Base-by-base conservation (phyloP, 164 flowering plant genomes). In the Tinospora cordifolia region DNA sequence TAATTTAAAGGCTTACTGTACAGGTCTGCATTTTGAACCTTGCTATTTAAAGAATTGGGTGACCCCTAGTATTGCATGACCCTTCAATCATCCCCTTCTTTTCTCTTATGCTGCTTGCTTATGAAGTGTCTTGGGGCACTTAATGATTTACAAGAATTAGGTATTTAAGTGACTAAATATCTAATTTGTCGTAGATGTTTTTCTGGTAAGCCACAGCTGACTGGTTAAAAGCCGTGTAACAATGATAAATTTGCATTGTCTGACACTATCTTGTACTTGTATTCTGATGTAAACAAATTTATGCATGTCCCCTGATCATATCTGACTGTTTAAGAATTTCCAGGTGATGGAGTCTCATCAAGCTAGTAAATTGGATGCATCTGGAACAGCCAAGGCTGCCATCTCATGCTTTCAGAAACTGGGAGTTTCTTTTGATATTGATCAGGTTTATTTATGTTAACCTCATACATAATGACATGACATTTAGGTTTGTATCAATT, bases 291-390 rank as follows among this genome's bases (percentile, higher is more conserved):
- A 10, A 5, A 10, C 24, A 19, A 54, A 54, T 54, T n/a, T n/a
- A n/a, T n/a, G n/a, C n/a, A n/a, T n/a, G n/a, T n/a, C n/a, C n/a
- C n/a, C n/a, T n/a, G 41, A 34, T 34, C 62, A 30, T 67, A 62
- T 68, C n/a, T 39, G 25, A 47, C 44, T 13, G 49, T 26, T 68
- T 13, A 68, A 38, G 41, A 26, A 38, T 25, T 64, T 73, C 54
- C 76, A 93, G 98, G 98, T 89, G 66, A 83, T 85, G 86, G 98
- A 94, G 79, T 94, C 98, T 19, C 98, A 94, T 87, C 98, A 92
- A 80, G 81, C 98, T 39, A 76, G 93, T 84, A 94, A 93, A 77
- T 36, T 83, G 85, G 97, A 92, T 67, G 74, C 85, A 58, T 94
- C 98, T 73, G 98, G 97, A 72, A 90, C 98, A 47, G 98, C 98